Evolutionary conservation across 1,139 yeast genomes (phyloP).

Genomic region (Yamadazyma sp.): DNA sequence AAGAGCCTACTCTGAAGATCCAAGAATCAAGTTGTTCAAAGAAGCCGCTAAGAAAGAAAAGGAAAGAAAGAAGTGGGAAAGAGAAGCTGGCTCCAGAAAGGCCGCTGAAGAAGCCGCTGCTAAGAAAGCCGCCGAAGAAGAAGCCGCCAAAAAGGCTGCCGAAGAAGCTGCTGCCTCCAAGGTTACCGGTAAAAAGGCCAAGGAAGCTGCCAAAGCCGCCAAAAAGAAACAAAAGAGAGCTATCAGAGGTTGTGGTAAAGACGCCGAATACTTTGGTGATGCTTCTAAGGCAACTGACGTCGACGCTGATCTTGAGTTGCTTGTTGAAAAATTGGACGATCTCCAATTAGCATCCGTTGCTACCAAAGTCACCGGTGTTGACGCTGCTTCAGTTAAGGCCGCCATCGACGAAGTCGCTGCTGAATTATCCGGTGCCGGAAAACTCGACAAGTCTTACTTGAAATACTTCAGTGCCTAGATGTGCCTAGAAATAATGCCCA

Average conservation of each 20-base stretch:
- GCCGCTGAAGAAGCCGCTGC: constrained; percentile 86
- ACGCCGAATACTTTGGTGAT: constrained; percentile 80
- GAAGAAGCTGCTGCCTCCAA: constrained; percentile 97
- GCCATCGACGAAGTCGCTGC: constrained; percentile 50
- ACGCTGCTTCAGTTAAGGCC: constrained; percentile 52
- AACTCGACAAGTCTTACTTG: constrained; percentile 32
- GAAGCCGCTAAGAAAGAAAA: constrained; percentile 94
- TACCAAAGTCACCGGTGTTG: constrained; percentile 51
- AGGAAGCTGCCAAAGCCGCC: constrained; percentile 95
- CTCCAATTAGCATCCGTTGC: constrained; percentile 71
- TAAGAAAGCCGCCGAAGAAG: constrained; percentile 75
- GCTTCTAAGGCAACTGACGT: constrained; percentile 63
- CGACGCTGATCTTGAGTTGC: constrained; percentile 76
- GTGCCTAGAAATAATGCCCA: no score
- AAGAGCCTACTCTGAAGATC: constrained; percentile 86
- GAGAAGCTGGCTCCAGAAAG: constrained; percentile 95
- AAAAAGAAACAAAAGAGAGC: constrained; percentile 98
- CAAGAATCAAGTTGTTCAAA: constrained; percentile 91
- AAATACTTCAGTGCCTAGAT: constrained; percentile 29
- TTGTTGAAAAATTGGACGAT: constrained; percentile 81
- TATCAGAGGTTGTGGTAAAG: constrained; percentile 81
- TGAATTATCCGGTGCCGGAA: constrained; percentile 35
- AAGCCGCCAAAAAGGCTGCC: constrained; percentile 67
- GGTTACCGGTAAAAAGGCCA: constrained; percentile 78
- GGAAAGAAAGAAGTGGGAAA: constrained; percentile 95